A percentile compares a stretch with the other conserved stretches of the same genome.
These are phyloP conservation scores for Thelephora terrestris DNA, from an alignment of 1,284 basidiomycete genomes.

Conservation along the genomic window DNA sequence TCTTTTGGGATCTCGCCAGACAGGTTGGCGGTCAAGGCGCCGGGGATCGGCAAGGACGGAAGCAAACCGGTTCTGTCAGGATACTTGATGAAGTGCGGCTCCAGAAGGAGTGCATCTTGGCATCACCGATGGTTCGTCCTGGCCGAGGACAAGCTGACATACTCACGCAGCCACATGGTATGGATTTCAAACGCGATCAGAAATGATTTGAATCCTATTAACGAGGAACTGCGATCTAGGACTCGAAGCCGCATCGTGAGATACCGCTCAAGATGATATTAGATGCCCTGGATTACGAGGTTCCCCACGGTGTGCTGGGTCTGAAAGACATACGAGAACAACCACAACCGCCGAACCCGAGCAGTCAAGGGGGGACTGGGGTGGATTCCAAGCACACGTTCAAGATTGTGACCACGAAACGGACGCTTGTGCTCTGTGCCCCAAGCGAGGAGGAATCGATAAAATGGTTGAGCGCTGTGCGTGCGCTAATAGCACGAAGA, in stretches of 20 bases:
- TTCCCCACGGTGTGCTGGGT: constrained; percentile 28
- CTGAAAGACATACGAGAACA: too few relatives aligned
- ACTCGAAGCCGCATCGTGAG: constrained; percentile 77
- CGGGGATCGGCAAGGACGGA: constrained; percentile 36
- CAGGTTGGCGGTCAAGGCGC: not conserved
- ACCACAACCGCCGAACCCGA: not conserved
- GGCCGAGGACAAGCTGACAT: constrained; percentile 71
- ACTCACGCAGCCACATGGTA: constrained; percentile 86
- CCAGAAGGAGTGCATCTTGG: constrained; percentile 82
- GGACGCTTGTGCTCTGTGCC: constrained; percentile 83
- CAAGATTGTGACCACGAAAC: constrained; percentile 94
- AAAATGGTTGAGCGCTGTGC: constrained; percentile 92
- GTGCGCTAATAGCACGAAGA: constrained; percentile 77
- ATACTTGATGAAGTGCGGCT: constrained; percentile 96
- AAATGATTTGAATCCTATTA: constrained; percentile 6
- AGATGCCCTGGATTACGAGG: constrained; percentile 85
- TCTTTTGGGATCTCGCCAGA: not conserved
- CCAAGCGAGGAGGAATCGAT: constrained; percentile 98
- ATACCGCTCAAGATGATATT: constrained; percentile 82
- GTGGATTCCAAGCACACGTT: constrained; percentile 61
- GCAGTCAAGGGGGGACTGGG: constrained; percentile 17
- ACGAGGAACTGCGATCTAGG: constrained; percentile 35
- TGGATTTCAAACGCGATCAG: constrained; percentile 16
- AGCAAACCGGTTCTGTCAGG: constrained; percentile 75
- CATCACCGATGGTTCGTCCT: constrained; percentile 90